Evolutionary conservation across 352 stramenopile species (phyloP), one percentile per base, ranked within the genome.

Genomic region (Globisporangium echinulatum): DNA sequence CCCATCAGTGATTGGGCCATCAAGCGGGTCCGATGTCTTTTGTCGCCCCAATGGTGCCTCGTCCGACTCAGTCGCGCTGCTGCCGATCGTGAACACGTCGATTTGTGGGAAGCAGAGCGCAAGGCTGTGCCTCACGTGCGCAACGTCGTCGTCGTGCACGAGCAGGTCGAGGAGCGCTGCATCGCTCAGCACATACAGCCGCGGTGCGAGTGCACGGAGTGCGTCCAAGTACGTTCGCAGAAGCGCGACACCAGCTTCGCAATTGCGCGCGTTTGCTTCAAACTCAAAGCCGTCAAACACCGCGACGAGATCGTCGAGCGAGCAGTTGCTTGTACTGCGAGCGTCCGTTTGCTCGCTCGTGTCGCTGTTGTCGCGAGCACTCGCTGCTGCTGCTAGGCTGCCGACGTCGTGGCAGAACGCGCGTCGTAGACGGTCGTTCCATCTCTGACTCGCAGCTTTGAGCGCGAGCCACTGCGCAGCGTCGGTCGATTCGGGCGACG

Each of bases 211-310:
- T 36, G 67, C 68, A 17, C 75, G 71, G 10, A 82, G 19, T 3
- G 60, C 64, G 5, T 57, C 25, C 4, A 88, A 56, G 46, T 87
- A 88, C 7, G 59, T 63, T 5, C 58, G 65, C 15, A 87, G 54
- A 1, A 88, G 61, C 8, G 74, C 50, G 33, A 69, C 61, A 0
- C 69, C 77, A 51, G 56, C 51, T 46, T 87, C 74, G 51, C 76
- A 87, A 1, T 60, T 68, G 15, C 59, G 50, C 15, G 70, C 54
- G n/a, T 63, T 66, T 5, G 54, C 11, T 11, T 81, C 71, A 46
- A 88, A 88, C 39, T 88, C 72, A 54, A 88, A 88, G 11, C 54
- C 71, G n/a, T 73, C 60, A 48, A 87, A 88, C 19, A 60, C 73
- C n/a, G 68, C 33, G 11, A 75, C 49, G 37, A 85, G 60, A 11